Percentiles rank a stretch among this genome's conserved stretches.
These are phyloP conservation scores for Barbatosphaeria neglecta DNA, from an alignment of 495 filamentous ascomycete species.

Conservation along the genomic window DNA sequence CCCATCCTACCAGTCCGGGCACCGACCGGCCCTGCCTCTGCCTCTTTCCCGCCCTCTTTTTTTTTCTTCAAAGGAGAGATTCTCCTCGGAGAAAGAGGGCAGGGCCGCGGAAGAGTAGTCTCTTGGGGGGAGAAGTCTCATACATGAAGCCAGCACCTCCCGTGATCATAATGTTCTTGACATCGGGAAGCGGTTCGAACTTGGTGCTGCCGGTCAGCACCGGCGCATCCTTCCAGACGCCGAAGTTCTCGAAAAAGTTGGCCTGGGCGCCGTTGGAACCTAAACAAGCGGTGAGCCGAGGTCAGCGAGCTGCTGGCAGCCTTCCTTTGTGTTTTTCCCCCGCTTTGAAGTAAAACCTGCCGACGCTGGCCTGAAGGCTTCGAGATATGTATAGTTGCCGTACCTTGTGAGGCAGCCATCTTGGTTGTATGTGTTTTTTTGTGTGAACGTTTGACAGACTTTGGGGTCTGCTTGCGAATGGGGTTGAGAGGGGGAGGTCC, in stretches of 20 bases:
- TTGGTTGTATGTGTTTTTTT: too few species aligned
- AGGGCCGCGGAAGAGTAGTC: slow-evolving; percentile 2
- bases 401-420: not conserved
- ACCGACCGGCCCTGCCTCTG: not conserved
- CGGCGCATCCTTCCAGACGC: slow-evolving; percentile 55
- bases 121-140: slow-evolving; percentile 8
- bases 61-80: not conserved
- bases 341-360: not conserved
- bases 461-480: too few species aligned
- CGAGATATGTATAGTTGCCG: not conserved
- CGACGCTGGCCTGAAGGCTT: too few species aligned
- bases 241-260: slow-evolving; percentile 38
- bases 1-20: not conserved
- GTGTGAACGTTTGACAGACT: too few species aligned
- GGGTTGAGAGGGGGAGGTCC: too few species aligned
- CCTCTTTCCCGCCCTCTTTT: not conserved
- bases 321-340: too few species aligned
- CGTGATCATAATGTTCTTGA: slow-evolving; percentile 62
- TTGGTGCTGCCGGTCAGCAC: slow-evolving; percentile 50
- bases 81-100: not conserved
- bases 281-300: not conserved
- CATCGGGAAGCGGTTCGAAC: slow-evolving; percentile 48
- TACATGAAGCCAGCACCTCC: slow-evolving; percentile 67
- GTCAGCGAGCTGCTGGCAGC: not conserved
- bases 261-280: slow-evolving; percentile 5